phyloP scores from a whole-genome alignment of 2,329 filamentous ascomycete genomes.

The Alternaria dauci region DNA sequence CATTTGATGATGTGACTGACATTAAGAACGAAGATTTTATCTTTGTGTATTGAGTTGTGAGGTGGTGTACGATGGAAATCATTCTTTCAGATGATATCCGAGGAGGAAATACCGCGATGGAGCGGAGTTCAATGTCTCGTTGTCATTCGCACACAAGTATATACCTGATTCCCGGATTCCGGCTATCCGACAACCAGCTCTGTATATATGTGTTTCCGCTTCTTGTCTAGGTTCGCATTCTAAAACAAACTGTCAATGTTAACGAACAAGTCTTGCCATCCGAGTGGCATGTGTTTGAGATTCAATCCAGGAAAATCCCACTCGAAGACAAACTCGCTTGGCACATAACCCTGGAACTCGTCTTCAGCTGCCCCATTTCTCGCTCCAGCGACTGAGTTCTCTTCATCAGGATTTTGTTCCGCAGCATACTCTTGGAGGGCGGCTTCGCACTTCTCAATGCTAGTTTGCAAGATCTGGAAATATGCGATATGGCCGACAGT shows the following conservation, averaged over 20 bases:
- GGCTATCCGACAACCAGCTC: not conserved
- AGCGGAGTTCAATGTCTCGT: not conserved
- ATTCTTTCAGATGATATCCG: not conserved
- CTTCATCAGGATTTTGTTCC: slow-evolving; percentile 19
- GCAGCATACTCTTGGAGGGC: slow-evolving; percentile 52
- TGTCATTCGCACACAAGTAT: not conserved
- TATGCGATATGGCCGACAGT: slow-evolving; percentile 58
- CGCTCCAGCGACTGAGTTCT: slow-evolving; percentile 5
- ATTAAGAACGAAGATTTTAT: slow-evolving; percentile 71
- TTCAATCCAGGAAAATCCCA: slow-evolving; percentile 66
- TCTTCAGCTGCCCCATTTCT: slow-evolving; percentile 48
- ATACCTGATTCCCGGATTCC: not conserved
- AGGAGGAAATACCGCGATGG: not conserved
- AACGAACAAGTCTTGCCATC: slow-evolving; percentile 59
- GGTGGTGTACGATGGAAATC: not conserved
- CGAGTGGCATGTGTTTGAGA: slow-evolving; percentile 59
- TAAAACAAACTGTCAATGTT: slow-evolving; percentile 52
- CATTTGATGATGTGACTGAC: slow-evolving; percentile 68
- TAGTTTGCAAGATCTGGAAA: slow-evolving; percentile 59
- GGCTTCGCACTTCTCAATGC: slow-evolving; percentile 61
- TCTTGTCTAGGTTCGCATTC: not conserved
- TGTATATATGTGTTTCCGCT: not conserved
- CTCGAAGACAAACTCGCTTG: slow-evolving; percentile 65
- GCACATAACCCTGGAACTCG: slow-evolving; percentile 63
- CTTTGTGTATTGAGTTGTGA: slow-evolving; percentile 57